Base-by-base conservation (phyloP, 2,329 filamentous ascomycete species). In the Fusarium udum region DNA sequence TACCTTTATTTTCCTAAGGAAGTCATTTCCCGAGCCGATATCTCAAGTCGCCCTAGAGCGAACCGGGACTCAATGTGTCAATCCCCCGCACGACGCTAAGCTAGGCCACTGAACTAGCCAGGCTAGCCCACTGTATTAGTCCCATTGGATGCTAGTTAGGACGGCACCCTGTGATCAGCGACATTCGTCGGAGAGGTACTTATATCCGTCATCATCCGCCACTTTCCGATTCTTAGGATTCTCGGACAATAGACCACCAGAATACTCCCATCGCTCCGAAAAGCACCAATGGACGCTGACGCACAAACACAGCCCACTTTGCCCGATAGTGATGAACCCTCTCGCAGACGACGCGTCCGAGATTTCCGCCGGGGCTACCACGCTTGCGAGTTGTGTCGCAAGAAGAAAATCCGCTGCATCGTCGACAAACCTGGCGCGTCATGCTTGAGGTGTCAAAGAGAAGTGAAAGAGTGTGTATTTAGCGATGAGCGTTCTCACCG, bases 321-420 rank as follows among this genome's bases (percentile, higher is more conserved):
- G 7, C 34, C 49, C 3, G 34, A 9, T 16, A 24, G 3, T 40
- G 48, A 48, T 28, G 65, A 8, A 6, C 24, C 55, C 28, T 20
- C 61, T 26, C 26, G 62, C 31, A 28, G 28, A 32, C 58, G 69
- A 16, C 71, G 71, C 7, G 61, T 70, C 2, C 61, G 69, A n/a
- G 62, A 72, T 32, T 73, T 73, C 18, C 69, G 67, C 26, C 62
- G 69, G 11, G 69, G 61, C 18, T 73, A 73, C 51, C 60, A 73
- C 11, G 71, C 71, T 15, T 73, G 71, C 22, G 69, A 72, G 24
- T 26, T 61, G n/a, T 73, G 71, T 31, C 69, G 69, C 24, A 73
- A 61, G 37, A 72, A 73, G 65, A 73, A 72, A 51, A 69, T 72
- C 20, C 61, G 59, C 9, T 73, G 69, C 4, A 57, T 73, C 22